These are phyloP conservation scores for Phytophthora boehmeriae DNA, from an alignment of 352 stramenopile genomes.

Conservation along the genomic window DNA sequence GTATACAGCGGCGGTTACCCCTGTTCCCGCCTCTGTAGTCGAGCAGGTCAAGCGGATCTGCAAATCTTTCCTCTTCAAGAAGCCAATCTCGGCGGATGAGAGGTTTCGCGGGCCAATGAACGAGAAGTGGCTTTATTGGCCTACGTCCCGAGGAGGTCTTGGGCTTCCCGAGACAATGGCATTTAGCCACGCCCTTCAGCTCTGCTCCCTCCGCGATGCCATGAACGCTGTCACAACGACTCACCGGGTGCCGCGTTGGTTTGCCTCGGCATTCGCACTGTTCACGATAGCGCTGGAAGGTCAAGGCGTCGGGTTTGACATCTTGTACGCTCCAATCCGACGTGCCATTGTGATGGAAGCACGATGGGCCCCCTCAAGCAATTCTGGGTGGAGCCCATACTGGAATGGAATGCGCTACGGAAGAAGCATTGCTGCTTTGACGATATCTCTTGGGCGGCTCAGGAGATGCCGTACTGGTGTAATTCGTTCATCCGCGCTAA, in stretches of 20 bases:
- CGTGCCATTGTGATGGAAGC: neutral
- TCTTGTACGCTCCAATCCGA: constrained; percentile 9
- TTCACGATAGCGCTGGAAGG: neutral
- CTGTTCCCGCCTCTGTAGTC: neutral
- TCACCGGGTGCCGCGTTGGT: constrained; percentile 6
- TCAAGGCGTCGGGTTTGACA: constrained; percentile 4
- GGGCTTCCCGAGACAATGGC: constrained; percentile 1
- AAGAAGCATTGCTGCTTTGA: neutral
- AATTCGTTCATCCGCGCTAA: constrained; percentile 6
- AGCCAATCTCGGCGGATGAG: constrained; percentile 12
- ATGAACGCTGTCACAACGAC: neutral
- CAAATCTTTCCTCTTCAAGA: constrained; percentile 19
- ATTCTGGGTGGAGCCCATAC: constrained; percentile 14
- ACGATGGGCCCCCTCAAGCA: constrained; percentile 1
- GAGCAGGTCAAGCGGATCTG: constrained; percentile 1
- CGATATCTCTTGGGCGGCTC: neutral
- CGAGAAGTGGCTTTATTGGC: constrained; percentile 13
- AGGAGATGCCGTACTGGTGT: constrained; percentile 11
- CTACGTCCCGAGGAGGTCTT: constrained; percentile 9
- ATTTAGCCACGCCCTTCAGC: constrained; percentile 7
- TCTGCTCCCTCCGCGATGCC: constrained; percentile 14
- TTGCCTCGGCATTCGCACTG: neutral
- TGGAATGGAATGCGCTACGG: neutral
- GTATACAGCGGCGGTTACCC: constrained; percentile 16
- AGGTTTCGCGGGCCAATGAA: neutral